Conservation (phyloP, 2,329 filamentous ascomycete species). For the Coleophoma crateriformis region DNA sequence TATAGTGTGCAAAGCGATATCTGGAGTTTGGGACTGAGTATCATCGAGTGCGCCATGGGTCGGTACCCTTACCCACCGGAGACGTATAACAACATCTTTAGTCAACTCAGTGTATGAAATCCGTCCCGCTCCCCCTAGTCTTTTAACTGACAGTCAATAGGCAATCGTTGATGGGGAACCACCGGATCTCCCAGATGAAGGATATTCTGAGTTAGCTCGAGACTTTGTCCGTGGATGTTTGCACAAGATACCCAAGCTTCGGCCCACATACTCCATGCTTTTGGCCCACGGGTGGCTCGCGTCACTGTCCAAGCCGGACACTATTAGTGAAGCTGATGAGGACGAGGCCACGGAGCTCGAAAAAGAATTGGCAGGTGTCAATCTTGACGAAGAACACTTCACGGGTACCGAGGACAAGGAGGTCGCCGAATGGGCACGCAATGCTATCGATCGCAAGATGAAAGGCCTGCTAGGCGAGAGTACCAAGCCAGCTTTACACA, state of each 20-base stretch:
- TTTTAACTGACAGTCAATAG: conserved; percentile 38
- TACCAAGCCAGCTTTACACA: conserved; percentile 77
- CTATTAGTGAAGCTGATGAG: conserved; percentile 65
- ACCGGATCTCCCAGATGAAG: conserved; percentile 73
- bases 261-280: conserved; percentile 91
- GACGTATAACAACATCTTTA: conserved; percentile 97
- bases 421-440: conserved; percentile 79
- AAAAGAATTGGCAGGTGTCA: neutral
- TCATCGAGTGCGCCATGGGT: conserved; percentile 94
- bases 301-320: conserved; percentile 68
- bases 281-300: conserved; percentile 86
- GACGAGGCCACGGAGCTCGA: conserved; percentile 26
- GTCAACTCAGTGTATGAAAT: conserved; percentile 82
- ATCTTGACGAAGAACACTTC: conserved; percentile 23
- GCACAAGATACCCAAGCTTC: conserved; percentile 84
- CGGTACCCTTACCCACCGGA: conserved; percentile 95
- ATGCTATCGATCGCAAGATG: conserved; percentile 61
- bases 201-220: conserved; percentile 72
- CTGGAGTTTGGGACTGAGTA: conserved; percentile 89
- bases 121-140: conserved; percentile 18
- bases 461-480: conserved; percentile 47
- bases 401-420: conserved; percentile 60
- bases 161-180: conserved; percentile 98
- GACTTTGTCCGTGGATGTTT: conserved; percentile 87
- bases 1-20: conserved; percentile 98